These are phyloP conservation scores for Globisporangium viniferum DNA, from an alignment of 352 stramenopile species.

Conservation along the genomic window DNA sequence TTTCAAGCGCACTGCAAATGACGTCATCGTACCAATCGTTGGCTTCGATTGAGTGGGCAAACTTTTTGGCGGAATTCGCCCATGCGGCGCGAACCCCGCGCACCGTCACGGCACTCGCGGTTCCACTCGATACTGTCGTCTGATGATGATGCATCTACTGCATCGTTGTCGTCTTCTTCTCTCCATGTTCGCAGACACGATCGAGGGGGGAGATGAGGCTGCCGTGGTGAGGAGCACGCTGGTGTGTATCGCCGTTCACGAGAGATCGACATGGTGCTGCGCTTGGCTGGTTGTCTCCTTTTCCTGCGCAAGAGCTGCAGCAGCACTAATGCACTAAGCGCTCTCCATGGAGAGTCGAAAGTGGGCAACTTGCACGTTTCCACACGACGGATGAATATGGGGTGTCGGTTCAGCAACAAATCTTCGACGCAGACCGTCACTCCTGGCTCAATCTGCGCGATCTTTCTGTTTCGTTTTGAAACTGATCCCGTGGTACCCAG, in stretches of 20 bases:
- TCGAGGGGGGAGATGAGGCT: background rate
- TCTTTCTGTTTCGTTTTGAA: background rate
- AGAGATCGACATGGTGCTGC: background rate
- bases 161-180: slow-evolving; percentile 2
- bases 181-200: background rate
- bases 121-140: background rate
- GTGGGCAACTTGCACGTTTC: background rate
- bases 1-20: background rate
- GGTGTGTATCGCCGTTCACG: background rate
- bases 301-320: background rate
- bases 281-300: background rate
- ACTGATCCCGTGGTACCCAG: background rate
- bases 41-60: background rate
- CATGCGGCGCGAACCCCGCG: background rate
- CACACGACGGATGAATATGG: background rate
- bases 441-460: background rate
- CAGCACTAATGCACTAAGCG: background rate
- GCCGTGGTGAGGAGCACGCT: background rate
- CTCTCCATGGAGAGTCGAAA: background rate
- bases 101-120: background rate
- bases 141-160: background rate
- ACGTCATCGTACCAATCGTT: slow-evolving; percentile 2
- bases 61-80: background rate
- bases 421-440: background rate
- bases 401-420: slow-evolving; percentile 6